Conservation (phyloP, 2,329 filamentous ascomycete species). For the Akanthomyces lecanii region DNA sequence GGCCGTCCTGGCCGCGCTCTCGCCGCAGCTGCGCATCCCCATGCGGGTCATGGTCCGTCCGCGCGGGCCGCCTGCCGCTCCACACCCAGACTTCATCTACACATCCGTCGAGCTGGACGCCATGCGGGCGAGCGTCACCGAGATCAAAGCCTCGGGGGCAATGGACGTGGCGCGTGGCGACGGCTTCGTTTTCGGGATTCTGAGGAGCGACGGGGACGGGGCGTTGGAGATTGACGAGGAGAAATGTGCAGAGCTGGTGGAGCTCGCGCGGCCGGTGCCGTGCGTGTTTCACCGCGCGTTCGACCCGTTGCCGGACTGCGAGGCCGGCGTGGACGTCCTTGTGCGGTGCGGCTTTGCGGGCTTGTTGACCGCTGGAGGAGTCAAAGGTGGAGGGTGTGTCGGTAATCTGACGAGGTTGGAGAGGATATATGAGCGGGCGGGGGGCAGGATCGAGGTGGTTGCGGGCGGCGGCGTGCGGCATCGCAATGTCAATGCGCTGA, state of each 20-base stretch:
- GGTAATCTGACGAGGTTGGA: conserved; percentile 37
- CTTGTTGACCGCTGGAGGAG: conserved; percentile 51
- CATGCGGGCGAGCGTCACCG: conserved; percentile 40
- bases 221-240: conserved; percentile 35
- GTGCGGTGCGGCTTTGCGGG: conserved; percentile 44
- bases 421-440: conserved; percentile 30
- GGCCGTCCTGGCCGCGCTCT: conserved; percentile 36
- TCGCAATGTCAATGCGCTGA: conserved; percentile 33
- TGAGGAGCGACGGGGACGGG: conserved; percentile 24
- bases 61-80: conserved; percentile 24
- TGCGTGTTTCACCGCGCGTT: conserved; percentile 56
- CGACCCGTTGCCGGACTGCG: conserved; percentile 40
- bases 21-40: conserved; percentile 31
- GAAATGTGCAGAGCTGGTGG: conserved; percentile 39
- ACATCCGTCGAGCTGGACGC: conserved; percentile 36
- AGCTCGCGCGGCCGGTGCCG: conserved; percentile 37
- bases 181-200: conserved; percentile 54
- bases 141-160: conserved; percentile 34
- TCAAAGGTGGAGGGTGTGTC: conserved; percentile 33
- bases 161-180: conserved; percentile 42
- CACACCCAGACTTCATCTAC: conserved; percentile 46
- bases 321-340: conserved; percentile 32
- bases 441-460: conserved; percentile 41
- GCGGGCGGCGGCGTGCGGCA: conserved; percentile 49
- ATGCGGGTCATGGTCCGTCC: conserved; percentile 55